These are phyloP conservation scores for Allium sativum DNA, from an alignment of 106 monocot genomes.

Conservation along the genomic window DNA sequence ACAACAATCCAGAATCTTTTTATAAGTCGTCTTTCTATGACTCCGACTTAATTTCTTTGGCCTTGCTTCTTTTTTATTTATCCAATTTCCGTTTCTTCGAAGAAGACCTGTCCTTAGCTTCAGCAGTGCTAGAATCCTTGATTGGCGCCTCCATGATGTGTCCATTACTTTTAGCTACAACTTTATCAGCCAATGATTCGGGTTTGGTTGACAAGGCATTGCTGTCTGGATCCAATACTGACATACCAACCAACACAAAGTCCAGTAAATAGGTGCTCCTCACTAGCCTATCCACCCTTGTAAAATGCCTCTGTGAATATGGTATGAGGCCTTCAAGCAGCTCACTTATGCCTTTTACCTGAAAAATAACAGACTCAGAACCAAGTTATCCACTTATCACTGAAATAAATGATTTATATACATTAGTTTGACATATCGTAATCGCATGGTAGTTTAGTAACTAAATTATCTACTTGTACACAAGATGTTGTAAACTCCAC, in stretches of 20 bases:
- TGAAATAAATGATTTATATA: background rate
- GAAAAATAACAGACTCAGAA: constrained; percentile 6
- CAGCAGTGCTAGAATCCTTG: constrained; percentile 1
- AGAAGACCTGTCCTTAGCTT: constrained; percentile 8
- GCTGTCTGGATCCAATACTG: constrained; percentile 55
- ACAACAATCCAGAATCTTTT: no score
- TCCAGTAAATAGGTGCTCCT: constrained; percentile 77
- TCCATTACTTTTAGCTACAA: background rate
- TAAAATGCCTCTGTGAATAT: constrained; percentile 82
- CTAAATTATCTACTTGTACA: background rate
- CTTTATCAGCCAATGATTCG: constrained; percentile 1
- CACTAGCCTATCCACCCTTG: constrained; percentile 66
- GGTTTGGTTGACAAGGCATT: constrained; percentile 6
- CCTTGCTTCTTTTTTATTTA: constrained; percentile 27
- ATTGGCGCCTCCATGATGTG: background rate
- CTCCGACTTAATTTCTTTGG: constrained; percentile 38
- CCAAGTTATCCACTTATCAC: background rate
- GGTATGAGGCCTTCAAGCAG: constrained; percentile 86
- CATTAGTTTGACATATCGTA: background rate
- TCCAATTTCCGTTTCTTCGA: constrained; percentile 45
- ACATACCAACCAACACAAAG: constrained; percentile 58
- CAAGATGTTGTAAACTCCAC: background rate
- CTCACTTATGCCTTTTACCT: constrained; percentile 83
- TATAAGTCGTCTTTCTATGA: constrained; percentile 1
- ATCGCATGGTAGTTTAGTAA: background rate